phyloP scores from a whole-genome alignment of 1,139 yeast genomes.

The Candida sp. region DNA sequence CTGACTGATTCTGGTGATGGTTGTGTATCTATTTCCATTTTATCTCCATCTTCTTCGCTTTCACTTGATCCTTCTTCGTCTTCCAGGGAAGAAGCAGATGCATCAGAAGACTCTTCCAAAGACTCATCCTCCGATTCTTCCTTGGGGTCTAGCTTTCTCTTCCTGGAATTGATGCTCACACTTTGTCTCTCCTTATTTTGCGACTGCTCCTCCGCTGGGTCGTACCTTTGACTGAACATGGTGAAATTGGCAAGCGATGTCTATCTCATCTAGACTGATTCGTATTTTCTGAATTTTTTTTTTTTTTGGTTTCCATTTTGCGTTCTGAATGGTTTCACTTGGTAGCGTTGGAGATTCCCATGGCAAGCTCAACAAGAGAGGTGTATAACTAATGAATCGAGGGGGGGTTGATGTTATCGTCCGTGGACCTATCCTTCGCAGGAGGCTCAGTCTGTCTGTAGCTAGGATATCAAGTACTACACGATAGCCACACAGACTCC shows the following conservation, averaged over 20 bases:
- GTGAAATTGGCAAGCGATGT: background rate
- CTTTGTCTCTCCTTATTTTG: background rate
- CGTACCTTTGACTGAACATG: slow-evolving; percentile 13
- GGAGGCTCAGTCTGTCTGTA: too few relatives aligned
- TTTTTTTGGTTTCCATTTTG: background rate
- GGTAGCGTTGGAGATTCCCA: too few relatives aligned
- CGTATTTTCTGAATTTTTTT: background rate
- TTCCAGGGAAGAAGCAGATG: background rate
- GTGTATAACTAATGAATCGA: too few relatives aligned
- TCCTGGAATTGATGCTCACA: slow-evolving; percentile 10
- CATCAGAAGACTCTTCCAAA: slow-evolving; percentile 10
- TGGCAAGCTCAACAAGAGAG: too few relatives aligned
- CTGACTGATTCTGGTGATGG: slow-evolving; percentile 7
- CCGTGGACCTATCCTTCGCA: too few relatives aligned
- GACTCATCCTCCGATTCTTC: slow-evolving; percentile 10
- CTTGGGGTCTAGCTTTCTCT: slow-evolving; percentile 20
- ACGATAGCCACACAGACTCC: too few relatives aligned
- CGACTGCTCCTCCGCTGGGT: slow-evolving; percentile 7
- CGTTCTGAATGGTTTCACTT: background rate
- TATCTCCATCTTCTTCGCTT: slow-evolving; percentile 11
- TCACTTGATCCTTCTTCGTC: background rate
- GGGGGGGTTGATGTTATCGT: too few relatives aligned
- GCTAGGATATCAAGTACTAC: too few relatives aligned
- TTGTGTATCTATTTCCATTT: slow-evolving; percentile 11
- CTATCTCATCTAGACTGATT: slow-evolving; percentile 2